These are phyloP conservation scores for Pythium sukuiense DNA, from an alignment of 352 stramenopile genomes.

Conservation along the genomic window DNA sequence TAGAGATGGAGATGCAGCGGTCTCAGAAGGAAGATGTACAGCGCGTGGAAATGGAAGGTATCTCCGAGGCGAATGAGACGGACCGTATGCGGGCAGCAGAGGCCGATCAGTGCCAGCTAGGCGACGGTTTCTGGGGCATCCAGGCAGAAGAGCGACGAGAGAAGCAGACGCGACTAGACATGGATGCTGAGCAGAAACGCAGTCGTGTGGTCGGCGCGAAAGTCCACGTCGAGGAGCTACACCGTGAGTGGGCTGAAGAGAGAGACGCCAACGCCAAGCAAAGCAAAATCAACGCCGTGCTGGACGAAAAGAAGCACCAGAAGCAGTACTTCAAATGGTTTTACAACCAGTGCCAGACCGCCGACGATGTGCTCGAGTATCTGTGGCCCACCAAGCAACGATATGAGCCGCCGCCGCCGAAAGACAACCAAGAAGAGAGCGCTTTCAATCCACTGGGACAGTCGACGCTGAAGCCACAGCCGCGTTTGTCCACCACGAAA, in stretches of 20 bases:
- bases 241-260: conserved; percentile 36
- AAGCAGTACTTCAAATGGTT: conserved; percentile 64
- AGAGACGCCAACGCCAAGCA: conserved; percentile 18
- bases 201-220: conserved; percentile 39
- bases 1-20: conserved; percentile 25
- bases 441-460: not conserved
- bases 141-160: conserved; percentile 52
- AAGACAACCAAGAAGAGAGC: conserved; percentile 2
- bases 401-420: conserved; percentile 4
- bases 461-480: not conserved
- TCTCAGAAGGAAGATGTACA: conserved; percentile 29
- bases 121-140: conserved; percentile 65
- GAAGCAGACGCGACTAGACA: conserved; percentile 27
- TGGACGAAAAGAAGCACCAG: conserved; percentile 44
- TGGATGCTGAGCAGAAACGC: conserved; percentile 38
- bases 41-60: conserved; percentile 24
- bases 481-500: not conserved
- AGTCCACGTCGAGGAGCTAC: conserved; percentile 32
- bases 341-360: conserved; percentile 48
- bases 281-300: conserved; percentile 24
- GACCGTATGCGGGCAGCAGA: conserved; percentile 43
- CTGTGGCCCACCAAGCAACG: conserved; percentile 46
- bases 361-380: conserved; percentile 59
- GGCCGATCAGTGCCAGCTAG: conserved; percentile 38
- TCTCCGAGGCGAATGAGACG: conserved; percentile 32